These are phyloP conservation scores for Astragalus membranaceus DNA, from an alignment of 306 rosid species.

Conservation along the genomic window DNA sequence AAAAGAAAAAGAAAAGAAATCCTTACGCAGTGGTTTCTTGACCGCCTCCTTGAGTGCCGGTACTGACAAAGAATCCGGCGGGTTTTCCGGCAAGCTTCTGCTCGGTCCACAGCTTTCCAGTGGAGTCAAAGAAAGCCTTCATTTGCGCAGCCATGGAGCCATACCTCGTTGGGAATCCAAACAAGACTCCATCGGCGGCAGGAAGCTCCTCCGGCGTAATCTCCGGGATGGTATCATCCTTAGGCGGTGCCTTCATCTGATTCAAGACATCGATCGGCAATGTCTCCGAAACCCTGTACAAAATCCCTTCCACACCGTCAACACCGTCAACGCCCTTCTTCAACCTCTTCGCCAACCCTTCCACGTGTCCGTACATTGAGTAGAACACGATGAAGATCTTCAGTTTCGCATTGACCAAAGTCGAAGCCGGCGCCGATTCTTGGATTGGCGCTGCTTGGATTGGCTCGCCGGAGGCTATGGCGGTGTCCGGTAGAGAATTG, in stretches of 20 bases:
- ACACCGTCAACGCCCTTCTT: conserved; percentile 83
- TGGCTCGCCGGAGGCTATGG: neutral
- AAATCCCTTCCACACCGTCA: conserved; percentile 65
- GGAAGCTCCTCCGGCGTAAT: conserved; percentile 54
- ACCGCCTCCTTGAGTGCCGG: conserved; percentile 98
- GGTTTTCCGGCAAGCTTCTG: conserved; percentile 96
- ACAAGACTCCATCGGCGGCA: conserved; percentile 70
- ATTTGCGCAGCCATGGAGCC: conserved; percentile 96
- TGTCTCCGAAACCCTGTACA: conserved; percentile 83
- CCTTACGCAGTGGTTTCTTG: conserved; percentile 97
- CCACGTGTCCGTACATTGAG: conserved; percentile 96
- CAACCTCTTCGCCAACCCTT: conserved; percentile 63
- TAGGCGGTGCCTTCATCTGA: conserved; percentile 65
- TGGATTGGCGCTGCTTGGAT: neutral
- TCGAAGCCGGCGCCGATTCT: neutral
- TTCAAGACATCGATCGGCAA: conserved; percentile 55
- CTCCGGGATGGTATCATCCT: conserved; percentile 57
- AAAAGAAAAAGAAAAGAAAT: neutral
- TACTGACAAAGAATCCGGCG: conserved; percentile 84
- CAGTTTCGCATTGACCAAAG: conserved; percentile 23
- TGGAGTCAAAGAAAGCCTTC: conserved; percentile 91
- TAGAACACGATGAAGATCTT: conserved; percentile 76
- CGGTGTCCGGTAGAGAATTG: conserved; percentile 9
- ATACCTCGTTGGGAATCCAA: conserved; percentile 90
- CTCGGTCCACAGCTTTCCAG: conserved; percentile 75